Conservation (phyloP, 768 basidiomycete species). For the Agrocybe pediades region DNA sequence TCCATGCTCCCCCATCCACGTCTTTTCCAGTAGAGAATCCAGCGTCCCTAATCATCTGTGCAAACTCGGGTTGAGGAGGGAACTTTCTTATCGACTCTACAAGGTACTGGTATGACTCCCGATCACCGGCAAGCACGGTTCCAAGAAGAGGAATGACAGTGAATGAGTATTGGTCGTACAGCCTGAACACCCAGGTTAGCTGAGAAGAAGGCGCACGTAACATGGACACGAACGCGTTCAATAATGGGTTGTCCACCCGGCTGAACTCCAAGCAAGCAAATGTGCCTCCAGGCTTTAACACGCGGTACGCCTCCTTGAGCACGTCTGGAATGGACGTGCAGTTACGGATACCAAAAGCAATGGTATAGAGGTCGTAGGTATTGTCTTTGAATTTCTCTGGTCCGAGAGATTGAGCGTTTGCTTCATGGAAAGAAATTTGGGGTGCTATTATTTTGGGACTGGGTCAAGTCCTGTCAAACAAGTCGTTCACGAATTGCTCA, state of each 20-base stretch:
- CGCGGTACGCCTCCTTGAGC: conserved; percentile 86
- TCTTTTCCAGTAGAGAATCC: conserved; percentile 78
- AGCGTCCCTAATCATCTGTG: conserved; percentile 84
- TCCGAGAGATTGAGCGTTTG: conserved; percentile 86
- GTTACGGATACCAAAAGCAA: conserved; percentile 97
- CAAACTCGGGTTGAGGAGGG: conserved; percentile 86
- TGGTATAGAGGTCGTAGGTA: conserved; percentile 95
- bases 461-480: not conserved
- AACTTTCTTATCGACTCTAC: conserved; percentile 97
- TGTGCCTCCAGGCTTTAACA: conserved; percentile 93
- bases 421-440: conserved; percentile 90
- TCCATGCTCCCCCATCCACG: conserved; percentile 83
- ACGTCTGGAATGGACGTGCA: conserved; percentile 92
- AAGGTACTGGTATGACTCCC: conserved; percentile 95
- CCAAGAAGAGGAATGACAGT: conserved; percentile 92
- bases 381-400: conserved; percentile 70
- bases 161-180: conserved; percentile 97
- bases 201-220: not conserved
- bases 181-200: conserved; percentile 41
- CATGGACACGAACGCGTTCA: conserved; percentile 69
- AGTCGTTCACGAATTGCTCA: conserved; percentile 36
- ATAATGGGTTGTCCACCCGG: conserved; percentile 83
- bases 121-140: conserved; percentile 94
- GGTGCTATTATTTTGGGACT: conserved; percentile 55
- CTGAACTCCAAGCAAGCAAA: conserved; percentile 98